These are phyloP conservation scores for Lactarius akahatsu DNA, from an alignment of 768 basidiomycete genomes.

Conservation along the genomic window DNA sequence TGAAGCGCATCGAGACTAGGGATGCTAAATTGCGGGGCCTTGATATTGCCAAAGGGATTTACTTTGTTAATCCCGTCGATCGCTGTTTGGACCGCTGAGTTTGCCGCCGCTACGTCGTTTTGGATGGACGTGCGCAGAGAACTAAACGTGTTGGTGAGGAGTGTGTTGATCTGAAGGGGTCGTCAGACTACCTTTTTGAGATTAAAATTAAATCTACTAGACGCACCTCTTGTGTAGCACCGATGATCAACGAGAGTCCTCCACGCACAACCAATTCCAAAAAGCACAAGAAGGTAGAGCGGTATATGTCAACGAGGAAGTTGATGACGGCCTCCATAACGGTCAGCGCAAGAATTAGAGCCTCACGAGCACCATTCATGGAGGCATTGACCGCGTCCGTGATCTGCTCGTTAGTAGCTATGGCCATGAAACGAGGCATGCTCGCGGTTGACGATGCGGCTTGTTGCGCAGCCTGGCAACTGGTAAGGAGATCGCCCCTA, in stretches of 20 bases:
- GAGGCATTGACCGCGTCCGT: constrained; percentile 76
- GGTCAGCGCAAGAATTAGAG: constrained; percentile 73
- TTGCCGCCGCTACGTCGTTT: constrained; percentile 63
- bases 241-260: constrained; percentile 73
- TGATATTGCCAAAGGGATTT: constrained; percentile 69
- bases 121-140: constrained; percentile 70
- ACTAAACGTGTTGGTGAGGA: constrained; percentile 58
- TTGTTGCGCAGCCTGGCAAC: constrained; percentile 81
- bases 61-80: constrained; percentile 71
- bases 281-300: constrained; percentile 92
- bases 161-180: constrained; percentile 60
- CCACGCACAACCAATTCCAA: constrained; percentile 86
- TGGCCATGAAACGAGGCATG: constrained; percentile 85
- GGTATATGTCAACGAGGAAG: constrained; percentile 89
- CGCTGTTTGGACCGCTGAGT: constrained; percentile 61
- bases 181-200: background rate
- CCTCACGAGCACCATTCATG: constrained; percentile 71
- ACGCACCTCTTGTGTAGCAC: constrained; percentile 79
- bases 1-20: constrained; percentile 72
- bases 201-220: background rate
- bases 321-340: constrained; percentile 86
- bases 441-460: constrained; percentile 82
- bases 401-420: constrained; percentile 79
- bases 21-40: constrained; percentile 67
- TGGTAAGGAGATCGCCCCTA: constrained; percentile 73